These are phyloP conservation scores for Globisporangium splendens DNA, from an alignment of 352 stramenopile genomes.

Conservation along the genomic window DNA sequence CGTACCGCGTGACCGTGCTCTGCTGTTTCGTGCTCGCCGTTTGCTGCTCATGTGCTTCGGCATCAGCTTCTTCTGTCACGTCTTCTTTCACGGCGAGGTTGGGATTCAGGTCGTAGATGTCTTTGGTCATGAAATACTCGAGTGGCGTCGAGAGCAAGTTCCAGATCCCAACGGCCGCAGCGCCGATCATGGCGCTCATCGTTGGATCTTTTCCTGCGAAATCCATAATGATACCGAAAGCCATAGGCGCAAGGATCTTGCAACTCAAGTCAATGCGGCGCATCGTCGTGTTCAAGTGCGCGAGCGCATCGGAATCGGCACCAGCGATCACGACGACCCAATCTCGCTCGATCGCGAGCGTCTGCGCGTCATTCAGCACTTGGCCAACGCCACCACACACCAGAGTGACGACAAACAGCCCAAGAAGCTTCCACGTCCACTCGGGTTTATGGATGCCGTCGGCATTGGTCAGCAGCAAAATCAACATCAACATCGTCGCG, in stretches of 20 bases:
- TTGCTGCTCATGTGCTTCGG: slow-evolving; percentile 7
- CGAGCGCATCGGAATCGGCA: slow-evolving; percentile 40
- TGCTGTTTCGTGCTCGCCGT: slow-evolving; percentile 12
- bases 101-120: slow-evolving; percentile 60
- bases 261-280: slow-evolving; percentile 79
- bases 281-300: slow-evolving; percentile 72
- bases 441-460: slow-evolving; percentile 47
- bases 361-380: slow-evolving; percentile 74
- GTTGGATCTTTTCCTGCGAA: slow-evolving; percentile 61
- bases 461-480: slow-evolving; percentile 62
- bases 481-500: slow-evolving; percentile 49
- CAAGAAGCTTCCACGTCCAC: slow-evolving; percentile 44
- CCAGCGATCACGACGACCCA: slow-evolving; percentile 84
- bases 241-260: slow-evolving; percentile 70
- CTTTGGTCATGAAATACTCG: slow-evolving; percentile 69
- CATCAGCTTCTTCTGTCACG: slow-evolving; percentile 10
- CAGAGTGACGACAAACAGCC: slow-evolving; percentile 48
- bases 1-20: slow-evolving; percentile 22
- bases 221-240: slow-evolving; percentile 80
- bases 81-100: slow-evolving; percentile 35
- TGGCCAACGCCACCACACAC: slow-evolving; percentile 69
- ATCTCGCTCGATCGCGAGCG: slow-evolving; percentile 77
- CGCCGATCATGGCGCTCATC: slow-evolving; percentile 58
- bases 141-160: slow-evolving; percentile 76
- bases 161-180: slow-evolving; percentile 65